These are phyloP conservation scores for Pleurotus sapidus DNA, from an alignment of 768 basidiomycete species.

Conservation along the genomic window DNA sequence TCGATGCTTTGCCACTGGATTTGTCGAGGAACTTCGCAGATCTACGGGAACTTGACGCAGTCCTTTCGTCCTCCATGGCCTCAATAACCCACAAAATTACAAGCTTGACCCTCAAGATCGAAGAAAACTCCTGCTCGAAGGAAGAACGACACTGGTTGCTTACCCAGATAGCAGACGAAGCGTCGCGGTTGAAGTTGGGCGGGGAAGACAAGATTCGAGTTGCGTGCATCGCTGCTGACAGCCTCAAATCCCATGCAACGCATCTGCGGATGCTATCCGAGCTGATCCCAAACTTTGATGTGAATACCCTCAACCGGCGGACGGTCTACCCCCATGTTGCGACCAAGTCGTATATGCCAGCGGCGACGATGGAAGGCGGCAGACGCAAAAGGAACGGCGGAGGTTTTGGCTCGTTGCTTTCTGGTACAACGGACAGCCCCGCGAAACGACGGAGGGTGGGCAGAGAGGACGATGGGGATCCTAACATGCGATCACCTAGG, in stretches of 20 bases:
- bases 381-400: constrained; percentile 48
- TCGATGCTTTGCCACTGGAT: constrained; percentile 91
- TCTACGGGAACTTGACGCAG: constrained; percentile 97
- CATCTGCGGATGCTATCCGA: constrained; percentile 64
- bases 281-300: constrained; percentile 62
- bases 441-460: constrained; percentile 56
- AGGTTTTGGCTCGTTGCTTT: constrained; percentile 52
- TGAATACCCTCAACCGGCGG: constrained; percentile 51
- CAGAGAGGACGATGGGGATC: constrained; percentile 66
- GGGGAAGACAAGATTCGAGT: constrained; percentile 98
- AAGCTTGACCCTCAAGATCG: constrained; percentile 71
- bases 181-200: constrained; percentile 84
- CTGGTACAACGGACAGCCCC: constrained; percentile 58
- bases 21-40: constrained; percentile 94
- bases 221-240: constrained; percentile 88
- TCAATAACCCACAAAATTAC: constrained; percentile 84
- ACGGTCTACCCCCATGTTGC: constrained; percentile 80
- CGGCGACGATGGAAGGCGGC: constrained; percentile 57
- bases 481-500: constrained; percentile 51
- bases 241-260: constrained; percentile 61
- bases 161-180: constrained; percentile 93
- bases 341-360: constrained; percentile 63
- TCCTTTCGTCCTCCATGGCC: constrained; percentile 84
- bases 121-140: constrained; percentile 52
- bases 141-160: constrained; percentile 84